Base-by-base conservation (phyloP, 2,329 filamentous ascomycete species). In the Monosporascus cannonballus region DNA sequence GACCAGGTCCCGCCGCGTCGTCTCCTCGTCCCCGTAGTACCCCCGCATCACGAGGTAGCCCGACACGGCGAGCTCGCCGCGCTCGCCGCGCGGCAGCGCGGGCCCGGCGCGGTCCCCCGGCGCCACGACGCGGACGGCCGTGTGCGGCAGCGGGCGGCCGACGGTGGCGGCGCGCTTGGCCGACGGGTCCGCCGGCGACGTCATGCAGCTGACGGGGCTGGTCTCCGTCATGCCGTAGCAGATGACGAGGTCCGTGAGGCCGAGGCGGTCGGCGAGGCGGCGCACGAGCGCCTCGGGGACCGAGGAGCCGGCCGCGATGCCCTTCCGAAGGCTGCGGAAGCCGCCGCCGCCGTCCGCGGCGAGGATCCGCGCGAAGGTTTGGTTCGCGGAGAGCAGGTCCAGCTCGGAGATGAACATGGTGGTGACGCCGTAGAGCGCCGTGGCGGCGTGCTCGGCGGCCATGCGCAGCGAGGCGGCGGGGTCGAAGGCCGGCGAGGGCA, bases 161-260 rank as follows among this genome's bases (percentile, higher is more conserved):
- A 97, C 90, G 3, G 82, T 87, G 39, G 82, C 78, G 49, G 90
- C 87, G 41, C 91, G 79, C 69, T 87, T 88, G 38, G 79, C 79
- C 3, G 90, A 74, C 0, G 89, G 84, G 65, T 96, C 91, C 18
- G 80, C 71, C 0, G 89, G 92, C 0, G 83, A 76, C 0, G 92
- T 96, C 91, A 96, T 96, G 58, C 81, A 83, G 75, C 81, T 77
- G 63, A 90, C 87, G 41, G 87, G 87, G 48, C 78, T 80, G 1
- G 92, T 96, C 71, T 96, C 92, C 1, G 92, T 96, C 91, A 96
- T 96, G 56, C 92, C 92, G 69, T 96, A 97, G 75, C 92, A 96
- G 58, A 96, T 96, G 0, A 92, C 93, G 22, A 97, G 73, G 52
- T 96, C 88, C 0, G 79, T 81, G 18, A 97, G 74, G 48, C 94